Percentiles rank a stretch among this genome's conserved stretches.
Conservation (phyloP, 805 yeast species). For the Metschnikowia henanensis region DNA sequence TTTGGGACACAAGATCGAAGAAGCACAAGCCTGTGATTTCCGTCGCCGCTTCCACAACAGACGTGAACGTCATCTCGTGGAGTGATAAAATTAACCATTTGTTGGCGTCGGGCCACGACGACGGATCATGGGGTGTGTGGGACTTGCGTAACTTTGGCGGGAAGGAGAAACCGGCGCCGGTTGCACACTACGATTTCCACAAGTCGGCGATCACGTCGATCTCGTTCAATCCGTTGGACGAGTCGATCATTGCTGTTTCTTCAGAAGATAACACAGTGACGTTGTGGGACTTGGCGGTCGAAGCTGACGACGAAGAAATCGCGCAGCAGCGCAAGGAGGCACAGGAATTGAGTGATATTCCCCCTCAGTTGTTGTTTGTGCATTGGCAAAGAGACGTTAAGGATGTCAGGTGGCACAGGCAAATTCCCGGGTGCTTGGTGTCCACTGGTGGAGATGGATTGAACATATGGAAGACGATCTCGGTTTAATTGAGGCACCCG, state of each 20-base stretch:
- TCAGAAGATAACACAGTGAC: slow-evolving; percentile 97
- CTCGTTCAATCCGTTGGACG: slow-evolving; percentile 93
- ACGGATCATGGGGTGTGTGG: slow-evolving; percentile 98
- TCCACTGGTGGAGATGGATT: slow-evolving; percentile 96
- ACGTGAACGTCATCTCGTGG: slow-evolving; percentile 96
- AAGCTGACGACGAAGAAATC: slow-evolving; percentile 96
- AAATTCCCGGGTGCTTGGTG: slow-evolving; percentile 93
- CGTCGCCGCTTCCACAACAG: slow-evolving; percentile 75
- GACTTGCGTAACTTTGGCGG: slow-evolving; percentile 81
- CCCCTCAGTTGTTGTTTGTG: slow-evolving; percentile 92
- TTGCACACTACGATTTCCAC: slow-evolving; percentile 94
- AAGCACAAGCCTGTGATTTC: slow-evolving; percentile 89
- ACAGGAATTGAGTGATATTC: slow-evolving; percentile 82
- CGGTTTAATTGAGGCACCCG: slow-evolving; percentile 52
- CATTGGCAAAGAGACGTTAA: slow-evolving; percentile 99
- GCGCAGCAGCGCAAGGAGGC: slow-evolving; percentile 78
- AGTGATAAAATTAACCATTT: slow-evolving; percentile 82
- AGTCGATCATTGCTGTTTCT: slow-evolving; percentile 92
- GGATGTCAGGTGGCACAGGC: slow-evolving; percentile 97
- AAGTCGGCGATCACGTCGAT: slow-evolving; percentile 91
- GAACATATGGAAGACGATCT: slow-evolving; percentile 94
- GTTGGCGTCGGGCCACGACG: slow-evolving; percentile 95
- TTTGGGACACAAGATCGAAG: slow-evolving; percentile 96
- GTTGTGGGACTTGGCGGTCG: slow-evolving; percentile 97
- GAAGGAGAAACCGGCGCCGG: slow-evolving; percentile 63